These are phyloP conservation scores for Coprinellus micaceus DNA, from an alignment of 768 basidiomycete genomes.

Conservation along the genomic window DNA sequence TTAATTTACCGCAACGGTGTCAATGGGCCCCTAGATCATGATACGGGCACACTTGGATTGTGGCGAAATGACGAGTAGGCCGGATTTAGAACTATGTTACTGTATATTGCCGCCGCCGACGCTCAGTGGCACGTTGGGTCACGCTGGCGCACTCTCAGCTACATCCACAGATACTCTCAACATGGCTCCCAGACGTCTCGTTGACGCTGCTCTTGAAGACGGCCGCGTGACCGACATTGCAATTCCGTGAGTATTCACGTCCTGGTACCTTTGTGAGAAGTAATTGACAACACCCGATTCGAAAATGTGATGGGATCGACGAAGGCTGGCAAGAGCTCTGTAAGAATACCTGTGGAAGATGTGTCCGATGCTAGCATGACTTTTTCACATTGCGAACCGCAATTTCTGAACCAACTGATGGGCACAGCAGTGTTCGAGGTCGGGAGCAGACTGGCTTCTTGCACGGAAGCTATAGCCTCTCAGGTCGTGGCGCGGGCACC, in stretches of 20 bases:
- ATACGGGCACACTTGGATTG: too few relatives aligned
- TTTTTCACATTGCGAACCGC: neutral
- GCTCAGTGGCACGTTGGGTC: too few relatives aligned
- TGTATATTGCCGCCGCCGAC: too few relatives aligned
- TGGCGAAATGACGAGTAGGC: too few relatives aligned
- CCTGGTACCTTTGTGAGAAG: neutral
- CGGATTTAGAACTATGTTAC: too few relatives aligned
- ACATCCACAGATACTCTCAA: too few relatives aligned
- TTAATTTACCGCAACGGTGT: too few relatives aligned
- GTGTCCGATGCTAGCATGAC: neutral
- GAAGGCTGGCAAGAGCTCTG: constrained; percentile 8
- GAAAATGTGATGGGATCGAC: constrained; percentile 10
- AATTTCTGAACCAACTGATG: neutral
- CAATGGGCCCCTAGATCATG: too few relatives aligned
- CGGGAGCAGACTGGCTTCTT: constrained; percentile 1
- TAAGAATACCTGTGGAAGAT: neutral
- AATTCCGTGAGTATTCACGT: constrained; percentile 4
- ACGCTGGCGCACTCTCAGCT: too few relatives aligned
- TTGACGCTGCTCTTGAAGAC: neutral
- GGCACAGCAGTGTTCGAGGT: neutral
- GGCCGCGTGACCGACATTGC: constrained; percentile 2
- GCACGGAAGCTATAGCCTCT: neutral
- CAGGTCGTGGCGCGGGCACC: neutral
- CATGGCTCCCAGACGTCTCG: too few relatives aligned
- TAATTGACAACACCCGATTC: neutral